phyloP scores from a whole-genome alignment of 192 early-diverging fungal species.

The Anaeromyces robustus region DNA sequence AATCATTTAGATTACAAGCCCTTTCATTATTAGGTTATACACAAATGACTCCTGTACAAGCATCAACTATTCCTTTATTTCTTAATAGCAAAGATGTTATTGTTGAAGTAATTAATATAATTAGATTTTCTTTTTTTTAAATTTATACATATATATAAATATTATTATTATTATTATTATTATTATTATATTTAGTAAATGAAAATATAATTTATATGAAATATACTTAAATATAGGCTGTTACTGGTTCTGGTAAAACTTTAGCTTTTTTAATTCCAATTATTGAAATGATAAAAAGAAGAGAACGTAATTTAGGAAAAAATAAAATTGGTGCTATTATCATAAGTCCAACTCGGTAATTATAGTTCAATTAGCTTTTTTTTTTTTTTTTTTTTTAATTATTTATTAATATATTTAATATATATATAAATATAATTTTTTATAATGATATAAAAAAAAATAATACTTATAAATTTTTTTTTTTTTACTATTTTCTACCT shows the following conservation, averaged over 20 bases:
- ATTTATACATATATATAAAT: background rate
- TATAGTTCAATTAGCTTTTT: too few relatives aligned
- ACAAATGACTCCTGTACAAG: conserved; percentile 89
- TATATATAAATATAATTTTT: too few relatives aligned
- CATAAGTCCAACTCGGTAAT: conserved; percentile 64
- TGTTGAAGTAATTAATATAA: conserved; percentile 42
- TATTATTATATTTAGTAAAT: too few relatives aligned
- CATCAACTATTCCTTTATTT: conserved; percentile 78
- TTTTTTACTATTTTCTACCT: background rate
- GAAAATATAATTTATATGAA: too few relatives aligned
- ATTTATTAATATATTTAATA: too few relatives aligned
- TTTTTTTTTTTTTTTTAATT: too few relatives aligned
- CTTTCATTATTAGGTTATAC: conserved; percentile 54
- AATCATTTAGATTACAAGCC: conserved; percentile 25
- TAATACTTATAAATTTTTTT: background rate
- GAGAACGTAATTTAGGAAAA: conserved; percentile 33
- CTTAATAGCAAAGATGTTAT: conserved; percentile 88
- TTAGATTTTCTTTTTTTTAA: background rate
- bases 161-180: background rate
- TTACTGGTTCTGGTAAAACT: conserved; percentile 94
- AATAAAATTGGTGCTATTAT: conserved; percentile 75
- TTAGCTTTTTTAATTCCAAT: conserved; percentile 81
- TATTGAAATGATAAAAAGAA: conserved; percentile 59
- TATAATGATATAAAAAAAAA: background rate
- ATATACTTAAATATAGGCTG: too few relatives aligned